Base-by-base conservation (phyloP, 352 stramenopile genomes). In the Nothophytophthora sp. region DNA sequence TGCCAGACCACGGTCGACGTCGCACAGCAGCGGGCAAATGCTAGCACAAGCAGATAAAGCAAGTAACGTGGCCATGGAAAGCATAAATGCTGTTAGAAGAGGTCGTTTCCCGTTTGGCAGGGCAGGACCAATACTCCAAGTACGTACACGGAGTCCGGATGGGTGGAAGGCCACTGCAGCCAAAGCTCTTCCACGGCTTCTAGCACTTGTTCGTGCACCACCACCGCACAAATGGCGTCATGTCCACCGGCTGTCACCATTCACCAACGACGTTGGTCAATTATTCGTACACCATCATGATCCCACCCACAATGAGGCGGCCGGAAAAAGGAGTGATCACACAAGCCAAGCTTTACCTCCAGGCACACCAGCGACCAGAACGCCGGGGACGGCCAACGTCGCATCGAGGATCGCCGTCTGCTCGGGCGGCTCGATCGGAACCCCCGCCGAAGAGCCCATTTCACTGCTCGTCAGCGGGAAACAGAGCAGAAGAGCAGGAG, bases 171-270 rank as follows among this genome's bases (percentile, higher is more conserved):
- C 87, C 87, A 96, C 18, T 60, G 46, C 1, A 74, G 28, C 89
- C 89, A 97, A 32, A 96, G 55, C 20, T 76, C 42, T 63, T 96
- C 81, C 19, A 97, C 80, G 22, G 38, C 54, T 33, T 66, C 52
- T 2, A 92, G 47, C 19, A 67, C 75, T 10, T 59, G 35, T n/a
- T 67, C 49, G 45, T 97, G 73, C 32, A 97, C 49, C 18, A 85
- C 75, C 20, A 98, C 44, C 22, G 95, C 96, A 65, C 97, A 98
- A 44, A 99, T 82, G 1, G 96, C 96, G 66, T 99, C 96, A 52
- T 97, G 98, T 27, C 96, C 96, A 56, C 96, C 96, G 29, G 96
- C 96, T 94, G 30, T n/a, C 0, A 25, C n/a, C n/a, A n/a, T n/a
- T n/a, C n/a, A n/a, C n/a, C n/a, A n/a, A n/a, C n/a, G n/a, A n/a